phyloP scores from a whole-genome alignment of 306 rosid genomes.

The Argentina anserina region DNA sequence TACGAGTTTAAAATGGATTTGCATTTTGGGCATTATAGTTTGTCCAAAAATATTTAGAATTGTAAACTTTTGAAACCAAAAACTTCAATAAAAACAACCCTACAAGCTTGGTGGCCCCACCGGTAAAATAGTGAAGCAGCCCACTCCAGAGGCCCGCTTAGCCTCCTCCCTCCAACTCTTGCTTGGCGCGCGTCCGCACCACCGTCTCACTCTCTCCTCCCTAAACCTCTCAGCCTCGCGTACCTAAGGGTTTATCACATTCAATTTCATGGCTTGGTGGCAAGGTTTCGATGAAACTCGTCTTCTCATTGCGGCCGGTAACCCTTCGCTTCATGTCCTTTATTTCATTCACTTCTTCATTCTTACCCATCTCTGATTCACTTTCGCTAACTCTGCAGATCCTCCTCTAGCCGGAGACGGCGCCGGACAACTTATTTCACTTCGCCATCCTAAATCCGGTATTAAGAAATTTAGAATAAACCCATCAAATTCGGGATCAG shows the following conservation, averaged over 20 bases:
- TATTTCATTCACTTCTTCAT: background rate
- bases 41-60: too few relatives aligned
- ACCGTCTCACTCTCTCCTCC: background rate
- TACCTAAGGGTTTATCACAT: slow-evolving; percentile 27
- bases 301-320: slow-evolving; percentile 72
- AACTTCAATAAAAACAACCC: too few relatives aligned
- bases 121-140: background rate
- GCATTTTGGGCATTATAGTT: too few relatives aligned
- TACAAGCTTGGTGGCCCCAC: too few relatives aligned
- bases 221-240: background rate
- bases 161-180: background rate
- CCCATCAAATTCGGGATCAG: background rate
- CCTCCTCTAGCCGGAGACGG: slow-evolving; percentile 45
- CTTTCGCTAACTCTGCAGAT: slow-evolving; percentile 34
- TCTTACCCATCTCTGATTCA: background rate
- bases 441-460: slow-evolving; percentile 90
- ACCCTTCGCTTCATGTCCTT: background rate
- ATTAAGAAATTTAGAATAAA: background rate
- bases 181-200: background rate
- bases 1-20: too few relatives aligned
- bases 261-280: slow-evolving; percentile 54
- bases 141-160: too few relatives aligned
- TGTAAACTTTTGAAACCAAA: too few relatives aligned
- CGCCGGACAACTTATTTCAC: slow-evolving; percentile 44
- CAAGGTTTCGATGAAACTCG: slow-evolving; percentile 64